Base-by-base conservation (phyloP, 306 rosid species). In the Castanopsis chinensis region DNA sequence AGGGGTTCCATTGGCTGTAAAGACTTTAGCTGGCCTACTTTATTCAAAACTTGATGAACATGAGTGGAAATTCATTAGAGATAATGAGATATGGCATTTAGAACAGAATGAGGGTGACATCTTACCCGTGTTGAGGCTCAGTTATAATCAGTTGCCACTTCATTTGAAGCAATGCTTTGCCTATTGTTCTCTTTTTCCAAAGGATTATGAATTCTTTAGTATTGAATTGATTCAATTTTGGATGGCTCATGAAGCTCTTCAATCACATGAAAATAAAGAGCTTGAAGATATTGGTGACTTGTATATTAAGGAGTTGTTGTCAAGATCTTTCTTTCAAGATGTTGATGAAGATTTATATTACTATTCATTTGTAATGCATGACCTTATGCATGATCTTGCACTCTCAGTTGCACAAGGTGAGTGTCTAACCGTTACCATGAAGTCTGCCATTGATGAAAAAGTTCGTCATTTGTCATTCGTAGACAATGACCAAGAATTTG, bases 161-260 rank as follows among this genome's bases (percentile, higher is more conserved):
- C 45, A 28, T 17, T 53, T 77, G 76, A 81, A 76, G 52, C 69
- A 57, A 49, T 76, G 84, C 30, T 77, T 82, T 67, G 69, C 76
- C 55, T 77, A 72, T 32, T 82, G 43, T 65, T 65, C 45, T 4
- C 1, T 28, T 32, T 65, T 65, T 65, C 71, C 71, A 4, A 65
- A 65, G 41, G 74, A 20, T 59, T n/a, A 11, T 37, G 7, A 1
- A 10, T 63, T 35, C 27, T 1, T 0, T 0, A 53, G 68, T 7
- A 6, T 23, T 3, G 75, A 77, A 0, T 28, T 82, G 64, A 69
- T 77, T 43, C 21, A 6, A 2, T 41, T 77, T 21, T 82, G 82
- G 85, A 77, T 78, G 82, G 79, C 85, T 32, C 79, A 63, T 1
- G 85, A 79, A 28, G 35, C 72, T 68, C 78, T 72, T 43, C 81